These are phyloP conservation scores for Odonthalia washingtoniensis DNA, from an alignment of 31 red algal genomes.

Conservation along the genomic window DNA sequence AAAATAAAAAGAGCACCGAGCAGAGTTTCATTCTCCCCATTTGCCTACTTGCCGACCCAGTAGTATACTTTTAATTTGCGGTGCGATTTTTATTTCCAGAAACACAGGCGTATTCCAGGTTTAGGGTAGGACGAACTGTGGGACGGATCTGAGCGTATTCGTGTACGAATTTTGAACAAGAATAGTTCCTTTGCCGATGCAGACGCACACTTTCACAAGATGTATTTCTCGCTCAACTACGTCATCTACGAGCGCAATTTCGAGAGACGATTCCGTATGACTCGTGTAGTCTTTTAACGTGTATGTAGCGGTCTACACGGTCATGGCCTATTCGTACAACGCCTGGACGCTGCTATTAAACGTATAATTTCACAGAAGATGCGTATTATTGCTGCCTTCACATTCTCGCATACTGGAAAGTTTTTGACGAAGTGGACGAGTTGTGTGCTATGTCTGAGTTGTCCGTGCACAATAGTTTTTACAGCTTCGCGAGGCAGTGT, in stretches of 20 bases:
- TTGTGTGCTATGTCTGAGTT: not conserved
- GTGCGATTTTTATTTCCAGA: too few relatives aligned
- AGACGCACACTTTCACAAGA: not conserved
- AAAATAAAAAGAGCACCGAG: too few relatives aligned
- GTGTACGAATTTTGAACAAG: not conserved
- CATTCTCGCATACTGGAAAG: not conserved
- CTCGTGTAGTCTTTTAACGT: not conserved
- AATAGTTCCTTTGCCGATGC: not conserved
- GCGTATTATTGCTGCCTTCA: not conserved
- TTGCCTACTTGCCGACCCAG: too few relatives aligned
- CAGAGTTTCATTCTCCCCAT: too few relatives aligned
- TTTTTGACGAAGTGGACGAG: not conserved
- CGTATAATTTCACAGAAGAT: too few relatives aligned
- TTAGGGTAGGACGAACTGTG: not conserved
- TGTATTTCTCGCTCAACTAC: not conserved
- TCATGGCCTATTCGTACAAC: not conserved
- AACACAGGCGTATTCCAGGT: too few relatives aligned
- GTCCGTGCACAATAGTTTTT: not conserved
- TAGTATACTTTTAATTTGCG: too few relatives aligned
- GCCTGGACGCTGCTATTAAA: not conserved
- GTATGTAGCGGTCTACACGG: not conserved
- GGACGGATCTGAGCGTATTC: not conserved
- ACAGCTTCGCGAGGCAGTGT: not conserved
- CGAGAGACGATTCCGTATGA: too few relatives aligned
- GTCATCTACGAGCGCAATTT: not conserved